A percentile compares a stretch with the other conserved stretches of the same genome.
Conservation (phyloP, 768 basidiomycete species). For the Sporobolomyces pararoseus region DNA sequence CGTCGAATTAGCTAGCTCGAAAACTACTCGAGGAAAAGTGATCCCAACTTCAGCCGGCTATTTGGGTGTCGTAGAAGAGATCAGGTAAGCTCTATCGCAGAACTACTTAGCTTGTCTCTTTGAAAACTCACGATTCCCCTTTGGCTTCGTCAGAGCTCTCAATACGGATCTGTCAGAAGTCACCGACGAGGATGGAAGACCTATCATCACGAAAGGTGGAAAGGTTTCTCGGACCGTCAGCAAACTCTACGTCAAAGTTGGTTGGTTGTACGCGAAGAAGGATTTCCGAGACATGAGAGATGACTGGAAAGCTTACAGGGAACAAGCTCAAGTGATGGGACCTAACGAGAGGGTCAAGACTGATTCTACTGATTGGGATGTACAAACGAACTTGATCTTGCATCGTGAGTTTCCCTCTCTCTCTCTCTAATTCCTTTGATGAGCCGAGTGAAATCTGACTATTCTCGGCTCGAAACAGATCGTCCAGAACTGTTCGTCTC, state of each 20-base stretch:
- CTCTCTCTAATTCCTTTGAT: not conserved
- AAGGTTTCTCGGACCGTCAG: not conserved
- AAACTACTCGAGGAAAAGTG: not conserved
- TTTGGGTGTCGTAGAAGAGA: not conserved
- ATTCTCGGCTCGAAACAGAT: not conserved
- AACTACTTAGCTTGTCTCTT: too few relatives aligned
- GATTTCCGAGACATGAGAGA: not conserved
- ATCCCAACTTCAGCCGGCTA: not conserved
- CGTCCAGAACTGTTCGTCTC: not conserved
- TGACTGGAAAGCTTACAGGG: not conserved
- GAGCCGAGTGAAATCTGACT: not conserved
- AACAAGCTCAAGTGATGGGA: not conserved
- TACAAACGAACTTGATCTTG: not conserved
- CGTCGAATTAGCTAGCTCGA: not conserved
- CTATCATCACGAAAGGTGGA: not conserved
- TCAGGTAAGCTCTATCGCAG: not conserved
- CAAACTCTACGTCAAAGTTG: constrained; percentile 1
- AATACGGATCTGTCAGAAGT: not conserved
- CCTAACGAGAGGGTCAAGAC: constrained; percentile 29
- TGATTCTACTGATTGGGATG: not conserved
- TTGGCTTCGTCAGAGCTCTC: not conserved
- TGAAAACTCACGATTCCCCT: too few relatives aligned
- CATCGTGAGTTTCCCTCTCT: not conserved
- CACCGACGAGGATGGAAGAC: too few relatives aligned
- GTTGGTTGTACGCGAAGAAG: not conserved